Evolutionary conservation across 1,284 basidiomycete genomes (phyloP).

Genomic region (Ceratobasidium sp.): DNA sequence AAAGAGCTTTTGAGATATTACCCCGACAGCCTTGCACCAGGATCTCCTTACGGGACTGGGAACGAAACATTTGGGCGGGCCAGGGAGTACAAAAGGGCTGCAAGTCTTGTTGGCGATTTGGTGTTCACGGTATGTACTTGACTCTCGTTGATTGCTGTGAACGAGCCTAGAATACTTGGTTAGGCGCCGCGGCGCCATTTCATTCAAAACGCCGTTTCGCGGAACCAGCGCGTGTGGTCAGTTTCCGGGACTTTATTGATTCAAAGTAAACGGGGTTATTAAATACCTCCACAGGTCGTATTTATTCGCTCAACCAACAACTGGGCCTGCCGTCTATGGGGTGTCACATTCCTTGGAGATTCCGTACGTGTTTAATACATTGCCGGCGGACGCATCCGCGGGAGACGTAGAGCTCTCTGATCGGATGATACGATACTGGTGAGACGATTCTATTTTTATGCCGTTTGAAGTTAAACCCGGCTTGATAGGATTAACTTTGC

Average conservation of each 20-base stretch:
- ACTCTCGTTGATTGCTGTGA: too few species aligned
- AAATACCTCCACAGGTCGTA: neutral
- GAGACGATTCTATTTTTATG: neutral
- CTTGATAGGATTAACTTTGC: conserved; percentile 5
- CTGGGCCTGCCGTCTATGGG: neutral
- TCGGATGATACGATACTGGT: conserved; percentile 9
- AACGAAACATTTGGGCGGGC: conserved; percentile 9
- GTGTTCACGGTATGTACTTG: neutral
- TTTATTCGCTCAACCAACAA: neutral
- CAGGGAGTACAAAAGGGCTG: neutral
- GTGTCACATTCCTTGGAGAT: conserved; percentile 1
- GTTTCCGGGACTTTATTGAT: neutral
- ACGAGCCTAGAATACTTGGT: too few species aligned
- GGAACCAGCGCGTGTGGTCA: neutral
- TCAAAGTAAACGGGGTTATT: neutral
- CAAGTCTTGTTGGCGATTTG: conserved; percentile 9
- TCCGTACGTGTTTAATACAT: neutral
- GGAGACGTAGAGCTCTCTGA: neutral
- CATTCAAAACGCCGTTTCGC: neutral
- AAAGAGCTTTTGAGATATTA: conserved; percentile 2
- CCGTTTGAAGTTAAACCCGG: too few species aligned
- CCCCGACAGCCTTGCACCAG: neutral
- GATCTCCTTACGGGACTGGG: conserved; percentile 26
- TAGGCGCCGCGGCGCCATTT: conserved; percentile 16
- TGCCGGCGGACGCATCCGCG: neutral